Percentiles rank a stretch among this genome's conserved stretches.
Conservation (phyloP, 495 filamentous ascomycete species). For the Neurospora sp. region DNA sequence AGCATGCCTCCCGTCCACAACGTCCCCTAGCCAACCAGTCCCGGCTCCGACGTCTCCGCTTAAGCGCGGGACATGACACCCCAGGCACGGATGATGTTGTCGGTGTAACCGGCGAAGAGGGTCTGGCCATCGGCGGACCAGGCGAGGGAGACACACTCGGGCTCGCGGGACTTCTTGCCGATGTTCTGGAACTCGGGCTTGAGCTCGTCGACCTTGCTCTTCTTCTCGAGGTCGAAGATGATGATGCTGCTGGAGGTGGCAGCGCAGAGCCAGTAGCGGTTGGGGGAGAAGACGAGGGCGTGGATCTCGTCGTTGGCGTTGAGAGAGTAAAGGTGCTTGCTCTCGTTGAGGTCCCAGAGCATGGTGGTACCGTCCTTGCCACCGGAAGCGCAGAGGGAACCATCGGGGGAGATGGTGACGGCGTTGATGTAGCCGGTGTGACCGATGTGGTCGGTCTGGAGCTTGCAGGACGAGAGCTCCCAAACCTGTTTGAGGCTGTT, state of each 20-base stretch:
- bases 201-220: conserved; percentile 99
- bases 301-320: conserved; percentile 99
- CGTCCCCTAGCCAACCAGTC: conserved; percentile 9
- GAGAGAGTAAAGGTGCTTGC: conserved; percentile 99
- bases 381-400: conserved; percentile 97
- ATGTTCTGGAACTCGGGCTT: conserved; percentile 95
- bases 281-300: conserved; percentile 99
- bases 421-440: conserved; percentile 99
- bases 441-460: conserved; percentile 99
- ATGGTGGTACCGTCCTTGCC: conserved; percentile 99
- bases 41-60: conserved; percentile 13
- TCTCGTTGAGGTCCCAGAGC: conserved; percentile 99
- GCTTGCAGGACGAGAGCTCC: conserved; percentile 97
- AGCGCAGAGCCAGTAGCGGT: conserved; percentile 99
- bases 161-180: conserved; percentile 98
- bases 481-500: conserved; percentile 59
- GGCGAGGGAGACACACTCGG: conserved; percentile 93
- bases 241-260: conserved; percentile 95
- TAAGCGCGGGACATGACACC: conserved; percentile 80
- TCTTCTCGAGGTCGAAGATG: conserved; percentile 99
- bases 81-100: conserved; percentile 99
- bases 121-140: conserved; percentile 99
- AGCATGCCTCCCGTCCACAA: conserved; percentile 13
- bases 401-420: conserved; percentile 99
- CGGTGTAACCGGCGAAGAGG: conserved; percentile 98